A percentile compares a stretch with the other conserved stretches of the same genome.
Evolutionary conservation across 805 yeast species (phyloP).

Genomic region (Groenewaldozyma salmanticensis): DNA sequence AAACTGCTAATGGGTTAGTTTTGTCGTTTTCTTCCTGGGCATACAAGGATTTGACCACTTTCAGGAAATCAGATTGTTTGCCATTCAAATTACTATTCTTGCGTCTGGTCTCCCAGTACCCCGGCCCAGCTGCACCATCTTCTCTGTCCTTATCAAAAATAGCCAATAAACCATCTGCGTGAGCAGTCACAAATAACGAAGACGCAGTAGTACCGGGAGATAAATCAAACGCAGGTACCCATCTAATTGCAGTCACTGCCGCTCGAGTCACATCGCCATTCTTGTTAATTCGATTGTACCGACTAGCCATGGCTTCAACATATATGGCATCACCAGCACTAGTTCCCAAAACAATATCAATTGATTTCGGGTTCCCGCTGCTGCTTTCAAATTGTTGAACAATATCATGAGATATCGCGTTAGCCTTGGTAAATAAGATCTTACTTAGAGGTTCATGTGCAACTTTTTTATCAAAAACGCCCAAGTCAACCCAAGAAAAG

Average conservation of each 20-base stretch:
- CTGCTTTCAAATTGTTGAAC: slow-evolving; percentile 22
- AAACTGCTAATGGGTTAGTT: slow-evolving; percentile 47
- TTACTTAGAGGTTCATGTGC: slow-evolving; percentile 31
- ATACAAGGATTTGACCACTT: slow-evolving; percentile 10
- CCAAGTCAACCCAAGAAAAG: slow-evolving; percentile 26
- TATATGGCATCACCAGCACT: slow-evolving; percentile 59
- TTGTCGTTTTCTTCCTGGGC: slow-evolving; percentile 2
- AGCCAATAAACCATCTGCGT: slow-evolving; percentile 51
- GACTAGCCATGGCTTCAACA: slow-evolving; percentile 42
- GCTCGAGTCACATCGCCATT: slow-evolving; percentile 34
- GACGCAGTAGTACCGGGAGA: slow-evolving; percentile 24
- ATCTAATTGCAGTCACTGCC: slow-evolving; percentile 38
- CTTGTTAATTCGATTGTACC: slow-evolving; percentile 45
- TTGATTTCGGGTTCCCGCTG: slow-evolving; percentile 17
- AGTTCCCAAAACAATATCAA: slow-evolving; percentile 52
- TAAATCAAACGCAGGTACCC: slow-evolving; percentile 31
- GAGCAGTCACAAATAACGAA: slow-evolving; percentile 45
- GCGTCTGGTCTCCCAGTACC: too few relatives aligned
- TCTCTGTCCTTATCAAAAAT: slow-evolving; percentile 43
- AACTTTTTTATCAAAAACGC: slow-evolving; percentile 3
- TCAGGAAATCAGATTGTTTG: slow-evolving; percentile 13
- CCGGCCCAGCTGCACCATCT: slow-evolving; percentile 25
- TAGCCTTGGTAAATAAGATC: slow-evolving; percentile 30
- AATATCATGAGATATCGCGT: slow-evolving; percentile 32
- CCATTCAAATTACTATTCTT: neutral